Evolutionary conservation across 257 asterid genomes (phyloP), one percentile per base, ranked within the genome.

Genomic region (Gentiana straminea): DNA sequence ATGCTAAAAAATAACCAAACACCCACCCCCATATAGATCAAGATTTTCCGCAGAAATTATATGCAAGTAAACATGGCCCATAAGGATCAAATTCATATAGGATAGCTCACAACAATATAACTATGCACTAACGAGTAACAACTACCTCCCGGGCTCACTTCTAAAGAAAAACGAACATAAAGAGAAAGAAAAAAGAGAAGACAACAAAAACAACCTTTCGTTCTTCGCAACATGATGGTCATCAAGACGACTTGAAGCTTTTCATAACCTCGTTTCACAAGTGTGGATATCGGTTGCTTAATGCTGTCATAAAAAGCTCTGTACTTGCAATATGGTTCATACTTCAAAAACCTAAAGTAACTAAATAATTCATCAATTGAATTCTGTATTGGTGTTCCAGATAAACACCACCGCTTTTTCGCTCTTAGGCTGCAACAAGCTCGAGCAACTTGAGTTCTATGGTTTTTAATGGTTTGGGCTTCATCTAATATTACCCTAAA

Each of bases 381-480:
- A 76, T 88, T 92, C 66, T 92, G 99, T 72, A 92, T 85, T 11
- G 99, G 99, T 32, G 99, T 92, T 77, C 99, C 99, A 38, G 99
- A 92, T 69, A 92, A 77, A 78, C 97, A 92, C 99, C 99, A 92
- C 75, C 99, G 78, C 67, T 91, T 73, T 73, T 88, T 92, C 11
- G 99, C 99, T 71, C 86, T 82, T 74, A 92, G 97, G 79, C 97
- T 79, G 70, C 94, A 88, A 79, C 99, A 92, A 73, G 99, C 97
- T 70, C 97, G 77, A 58, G 99, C 97, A 64, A 92, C 94, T 73
- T 80, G 97, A 46, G 99, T 92, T 72, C 99, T 80, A 61, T 92
- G 97, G 65, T 92, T 92, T 64, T 92, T 92, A 75, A 88, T 92
- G 50, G 88, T 88, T 73, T 92, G 99, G 59, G 99, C 86, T 72